Evolutionary conservation across 2,329 filamentous ascomycete species (phyloP), one percentile per base, ranked within the genome.

Genomic region (Paraphaeosphaeria sporulosa): DNA sequence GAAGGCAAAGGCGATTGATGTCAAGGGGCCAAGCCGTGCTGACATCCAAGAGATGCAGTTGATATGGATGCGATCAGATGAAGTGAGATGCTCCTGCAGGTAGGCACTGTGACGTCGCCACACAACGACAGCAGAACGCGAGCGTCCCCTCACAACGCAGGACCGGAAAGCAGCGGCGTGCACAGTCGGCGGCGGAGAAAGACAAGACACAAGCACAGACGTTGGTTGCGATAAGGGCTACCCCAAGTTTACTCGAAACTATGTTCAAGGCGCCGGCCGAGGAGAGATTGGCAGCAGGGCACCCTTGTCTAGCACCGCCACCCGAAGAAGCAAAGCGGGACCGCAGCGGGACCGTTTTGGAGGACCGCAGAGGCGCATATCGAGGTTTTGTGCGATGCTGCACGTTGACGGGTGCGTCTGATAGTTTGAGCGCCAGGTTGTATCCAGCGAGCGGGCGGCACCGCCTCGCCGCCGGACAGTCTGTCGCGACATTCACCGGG

Each of bases 321-420:
- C 52, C 52, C 42, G 30, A 55, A 55, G 27, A 38, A 55, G 52
- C 52, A 55, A 55, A 19, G 51, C 51, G 42, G 27, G n/a, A 46
- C 52, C 42, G 52, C 47, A 19, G 51, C 51, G 42, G 27, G n/a
- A 46, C 52, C 42, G 52, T 55, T 55, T 6, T 30, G 52, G 52
- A 12, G 27, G 13, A 36, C 52, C 27, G 30, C 40, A 55, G 36
- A 23, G 38, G 30, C 30, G 48, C 48, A 19, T 36, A 30, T 43
- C 52, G 42, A 55, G 42, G 19, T 36, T 44, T 17, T 8, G 52
- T 48, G 52, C 36, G 27, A 55, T 55, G 52, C 27, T 38, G 52
- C 25, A 23, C 4, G n/a, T 36, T 27, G 27, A 46, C 40, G 21
- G 42, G 52, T 36, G 52, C 52, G 40, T 46, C 17, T 34, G 23